Percentiles rank a stretch among this genome's conserved stretches.
Conservation (phyloP, 108 stramenopile species). For the Cyclostephanos tholiformis region DNA sequence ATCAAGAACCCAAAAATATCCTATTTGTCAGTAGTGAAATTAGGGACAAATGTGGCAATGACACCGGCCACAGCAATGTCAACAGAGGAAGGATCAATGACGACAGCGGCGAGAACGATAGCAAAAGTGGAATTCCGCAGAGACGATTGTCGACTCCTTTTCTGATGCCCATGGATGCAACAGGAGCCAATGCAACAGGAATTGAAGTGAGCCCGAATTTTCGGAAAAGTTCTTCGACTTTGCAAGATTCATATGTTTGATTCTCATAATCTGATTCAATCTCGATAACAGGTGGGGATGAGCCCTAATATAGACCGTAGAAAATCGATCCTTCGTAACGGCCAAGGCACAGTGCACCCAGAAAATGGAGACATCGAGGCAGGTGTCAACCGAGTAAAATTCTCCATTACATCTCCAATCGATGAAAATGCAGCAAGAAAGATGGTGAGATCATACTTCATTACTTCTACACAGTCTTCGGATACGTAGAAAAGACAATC, state of each 20-base stretch:
- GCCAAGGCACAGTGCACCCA: constrained; percentile 25
- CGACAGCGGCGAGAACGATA: not conserved
- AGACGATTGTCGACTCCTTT: constrained; percentile 2
- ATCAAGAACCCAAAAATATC: not conserved
- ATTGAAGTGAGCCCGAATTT: not conserved
- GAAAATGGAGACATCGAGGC: constrained; percentile 28
- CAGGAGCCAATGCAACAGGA: not conserved
- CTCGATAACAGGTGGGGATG: not conserved
- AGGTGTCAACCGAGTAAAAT: constrained; percentile 22
- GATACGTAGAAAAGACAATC: not conserved
- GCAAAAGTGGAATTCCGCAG: not conserved
- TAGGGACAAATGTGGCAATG: constrained; percentile 1
- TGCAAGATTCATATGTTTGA: not conserved
- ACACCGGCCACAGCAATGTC: not conserved
- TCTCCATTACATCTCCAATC: constrained; percentile 15
- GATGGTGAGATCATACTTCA: constrained; percentile 23
- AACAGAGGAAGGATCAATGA: not conserved
- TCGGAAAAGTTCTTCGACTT: not conserved
- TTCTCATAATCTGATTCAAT: constrained; percentile 1
- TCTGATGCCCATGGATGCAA: constrained; percentile 5
- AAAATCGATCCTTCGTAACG: not conserved
- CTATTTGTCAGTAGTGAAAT: not conserved
- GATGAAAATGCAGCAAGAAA: constrained; percentile 18
- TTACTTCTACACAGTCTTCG: not conserved
- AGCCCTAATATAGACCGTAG: not conserved